phyloP scores from a whole-genome alignment of 306 rosid genomes.

The Rosa chinensis region DNA sequence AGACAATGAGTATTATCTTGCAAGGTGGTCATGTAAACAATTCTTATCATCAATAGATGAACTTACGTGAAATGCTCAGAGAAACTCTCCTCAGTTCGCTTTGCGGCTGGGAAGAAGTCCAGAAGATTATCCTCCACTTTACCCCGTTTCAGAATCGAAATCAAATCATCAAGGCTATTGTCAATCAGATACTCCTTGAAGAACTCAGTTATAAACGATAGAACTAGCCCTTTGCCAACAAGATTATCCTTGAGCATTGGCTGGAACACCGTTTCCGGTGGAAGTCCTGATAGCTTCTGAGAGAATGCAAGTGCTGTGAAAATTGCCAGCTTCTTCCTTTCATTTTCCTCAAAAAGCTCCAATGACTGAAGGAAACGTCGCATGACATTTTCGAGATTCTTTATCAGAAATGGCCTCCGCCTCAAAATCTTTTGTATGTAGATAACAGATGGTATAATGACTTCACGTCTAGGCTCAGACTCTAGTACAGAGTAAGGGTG shows the following conservation, averaged over 20 bases:
- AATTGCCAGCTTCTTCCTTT: slow-evolving; percentile 96
- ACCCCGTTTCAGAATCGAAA: slow-evolving; percentile 91
- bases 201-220: slow-evolving; percentile 89
- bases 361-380: slow-evolving; percentile 92
- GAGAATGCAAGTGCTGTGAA: slow-evolving; percentile 99
- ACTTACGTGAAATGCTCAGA: slow-evolving; percentile 96
- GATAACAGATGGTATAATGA: slow-evolving; percentile 83
- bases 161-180: slow-evolving; percentile 97
- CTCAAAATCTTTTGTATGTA: slow-evolving; percentile 92
- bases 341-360: slow-evolving; percentile 99
- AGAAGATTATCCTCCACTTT: slow-evolving; percentile 94
- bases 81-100: slow-evolving; percentile 77
- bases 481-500: slow-evolving; percentile 90
- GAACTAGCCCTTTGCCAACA: slow-evolving; percentile 98
- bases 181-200: slow-evolving; percentile 93
- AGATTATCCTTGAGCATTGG: slow-evolving; percentile 98
- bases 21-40: not conserved
- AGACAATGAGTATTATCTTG: not conserved
- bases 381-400: slow-evolving; percentile 99
- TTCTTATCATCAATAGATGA: slow-evolving; percentile 10
- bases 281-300: slow-evolving; percentile 98
- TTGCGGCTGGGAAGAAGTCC: slow-evolving; percentile 83
- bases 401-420: slow-evolving; percentile 93
- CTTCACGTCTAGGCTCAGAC: slow-evolving; percentile 79
- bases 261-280: slow-evolving; percentile 97